These are phyloP conservation scores for Sordariomycetes sp. DNA, from an alignment of 2,329 filamentous ascomycete species.

Conservation along the genomic window DNA sequence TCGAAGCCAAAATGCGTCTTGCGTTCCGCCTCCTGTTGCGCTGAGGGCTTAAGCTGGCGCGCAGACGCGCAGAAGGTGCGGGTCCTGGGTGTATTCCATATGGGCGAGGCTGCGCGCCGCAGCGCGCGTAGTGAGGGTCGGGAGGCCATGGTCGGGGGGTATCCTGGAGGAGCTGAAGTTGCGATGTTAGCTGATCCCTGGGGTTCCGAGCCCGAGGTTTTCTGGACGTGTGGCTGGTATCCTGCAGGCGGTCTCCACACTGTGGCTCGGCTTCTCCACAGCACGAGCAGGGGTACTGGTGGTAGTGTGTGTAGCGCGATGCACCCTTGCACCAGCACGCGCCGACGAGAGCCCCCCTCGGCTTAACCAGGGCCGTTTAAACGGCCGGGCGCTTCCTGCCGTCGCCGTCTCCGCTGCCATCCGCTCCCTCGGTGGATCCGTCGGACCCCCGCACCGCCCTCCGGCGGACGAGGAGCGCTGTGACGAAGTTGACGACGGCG, in stretches of 20 bases:
- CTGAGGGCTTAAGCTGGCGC: slow-evolving; percentile 7
- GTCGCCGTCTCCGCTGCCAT: background rate
- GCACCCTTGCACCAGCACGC: background rate
- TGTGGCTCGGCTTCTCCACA: background rate
- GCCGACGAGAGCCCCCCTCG: background rate
- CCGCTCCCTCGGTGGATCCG: background rate
- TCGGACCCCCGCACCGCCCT: background rate
- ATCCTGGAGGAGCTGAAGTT: background rate
- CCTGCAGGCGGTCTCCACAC: background rate
- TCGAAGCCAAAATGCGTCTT: slow-evolving; percentile 88
- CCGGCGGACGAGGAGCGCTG: slow-evolving; percentile 11
- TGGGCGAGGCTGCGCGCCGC: slow-evolving; percentile 3
- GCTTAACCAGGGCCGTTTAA: background rate
- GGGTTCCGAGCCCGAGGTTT: background rate
- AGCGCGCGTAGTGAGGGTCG: slow-evolving; percentile 6
- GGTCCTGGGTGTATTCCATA: slow-evolving; percentile 5
- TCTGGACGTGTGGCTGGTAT: background rate
- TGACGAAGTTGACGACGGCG: slow-evolving; percentile 16
- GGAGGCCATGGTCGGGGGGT: slow-evolving; percentile 2
- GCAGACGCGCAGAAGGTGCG: slow-evolving; percentile 6
- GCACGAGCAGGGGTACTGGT: background rate
- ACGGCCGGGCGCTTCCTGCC: background rate
- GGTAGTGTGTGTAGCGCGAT: background rate
- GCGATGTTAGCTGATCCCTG: background rate
- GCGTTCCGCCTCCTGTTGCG: slow-evolving; percentile 24